phyloP scores from a whole-genome alignment of 768 basidiomycete genomes.

The Scleroderma bovista region DNA sequence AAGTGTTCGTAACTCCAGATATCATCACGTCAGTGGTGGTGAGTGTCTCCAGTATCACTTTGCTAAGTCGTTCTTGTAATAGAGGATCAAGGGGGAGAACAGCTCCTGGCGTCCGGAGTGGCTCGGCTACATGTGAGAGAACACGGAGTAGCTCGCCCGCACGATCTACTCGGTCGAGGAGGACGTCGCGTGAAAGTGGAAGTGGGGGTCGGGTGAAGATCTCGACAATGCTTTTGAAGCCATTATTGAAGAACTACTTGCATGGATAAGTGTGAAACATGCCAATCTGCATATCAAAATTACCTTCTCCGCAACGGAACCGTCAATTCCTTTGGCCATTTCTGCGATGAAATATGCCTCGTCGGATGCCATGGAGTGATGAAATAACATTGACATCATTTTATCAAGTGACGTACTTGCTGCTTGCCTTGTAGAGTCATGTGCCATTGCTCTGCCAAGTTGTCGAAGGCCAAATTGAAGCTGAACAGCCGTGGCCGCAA shows the following conservation, averaged over 20 bases:
- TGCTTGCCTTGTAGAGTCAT: slow-evolving; percentile 43
- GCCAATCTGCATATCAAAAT: not conserved
- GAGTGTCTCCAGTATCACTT: slow-evolving; percentile 44
- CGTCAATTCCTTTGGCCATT: slow-evolving; percentile 67
- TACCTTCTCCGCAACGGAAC: slow-evolving; percentile 64
- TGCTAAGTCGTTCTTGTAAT: slow-evolving; percentile 53
- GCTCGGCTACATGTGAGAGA: slow-evolving; percentile 62
- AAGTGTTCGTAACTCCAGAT: slow-evolving; percentile 13
- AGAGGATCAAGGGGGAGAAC: slow-evolving; percentile 43
- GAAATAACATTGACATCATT: slow-evolving; percentile 62
- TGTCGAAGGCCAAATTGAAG: slow-evolving; percentile 73
- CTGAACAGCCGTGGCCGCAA: slow-evolving; percentile 75
- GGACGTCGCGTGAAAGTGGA: slow-evolving; percentile 20
- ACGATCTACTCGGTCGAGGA: slow-evolving; percentile 41
- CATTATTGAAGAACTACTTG: slow-evolving; percentile 67
- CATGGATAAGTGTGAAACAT: not conserved
- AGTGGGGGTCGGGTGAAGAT: slow-evolving; percentile 37
- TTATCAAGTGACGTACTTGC: slow-evolving; percentile 63
- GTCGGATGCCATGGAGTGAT: slow-evolving; percentile 67
- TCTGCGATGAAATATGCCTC: slow-evolving; percentile 83
- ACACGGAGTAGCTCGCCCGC: slow-evolving; percentile 67
- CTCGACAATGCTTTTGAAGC: slow-evolving; percentile 58
- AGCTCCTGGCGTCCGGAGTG: slow-evolving; percentile 47
- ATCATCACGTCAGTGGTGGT: slow-evolving; percentile 34
- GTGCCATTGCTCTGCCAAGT: slow-evolving; percentile 60